Percentiles rank a stretch among this genome's conserved stretches.
Evolutionary conservation across 495 filamentous ascomycete species (phyloP).

Genomic region (Penicillium cataractarum): DNA sequence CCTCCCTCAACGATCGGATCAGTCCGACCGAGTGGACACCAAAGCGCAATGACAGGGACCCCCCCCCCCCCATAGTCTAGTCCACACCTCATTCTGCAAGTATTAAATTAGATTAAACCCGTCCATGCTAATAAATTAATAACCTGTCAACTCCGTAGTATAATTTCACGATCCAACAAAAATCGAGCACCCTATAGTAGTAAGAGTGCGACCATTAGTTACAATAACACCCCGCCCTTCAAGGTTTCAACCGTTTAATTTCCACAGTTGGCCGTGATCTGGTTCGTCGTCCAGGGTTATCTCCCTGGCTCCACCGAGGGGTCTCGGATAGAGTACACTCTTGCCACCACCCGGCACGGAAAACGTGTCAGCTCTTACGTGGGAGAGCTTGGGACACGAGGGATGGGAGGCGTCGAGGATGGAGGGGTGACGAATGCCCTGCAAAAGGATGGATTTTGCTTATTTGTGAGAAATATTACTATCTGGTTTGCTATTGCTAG

Average conservation of each 20-base stretch:
- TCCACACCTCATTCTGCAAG: not conserved
- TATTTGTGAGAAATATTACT: not conserved
- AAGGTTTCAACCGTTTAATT: slow-evolving; percentile 22
- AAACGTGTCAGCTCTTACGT: slow-evolving; percentile 18
- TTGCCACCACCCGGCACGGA: slow-evolving; percentile 21
- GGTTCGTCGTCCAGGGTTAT: slow-evolving; percentile 28
- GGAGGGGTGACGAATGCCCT: too few species aligned
- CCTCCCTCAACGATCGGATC: not conserved
- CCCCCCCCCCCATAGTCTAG: not conserved
- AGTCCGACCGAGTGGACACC: not conserved
- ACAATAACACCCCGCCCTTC: not conserved
- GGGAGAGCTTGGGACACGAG: not conserved
- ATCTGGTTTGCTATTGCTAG: not conserved
- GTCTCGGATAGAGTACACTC: slow-evolving; percentile 29
- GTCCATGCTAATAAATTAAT: too few species aligned
- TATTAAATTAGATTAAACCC: not conserved
- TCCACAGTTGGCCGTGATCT: slow-evolving; percentile 29
- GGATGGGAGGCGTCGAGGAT: not conserved
- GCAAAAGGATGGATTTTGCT: not conserved
- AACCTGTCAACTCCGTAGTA: too few species aligned
- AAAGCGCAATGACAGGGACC: not conserved
- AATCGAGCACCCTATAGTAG: not conserved
- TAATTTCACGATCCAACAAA: not conserved
- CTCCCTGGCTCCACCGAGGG: slow-evolving; percentile 17
- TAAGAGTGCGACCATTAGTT: too few species aligned